These are phyloP conservation scores for thale cress (Arabidopsis thaliana) DNA, from an alignment of 345 rosid genomes.

Conservation along the genomic window TAIR10.1 NC_003074.8:17920001-17920500, in stretches of 20 bases:
- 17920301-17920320: background rate
- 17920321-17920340: background rate
- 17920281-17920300: background rate
- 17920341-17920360: background rate
- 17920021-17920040: constrained; percentile 84
- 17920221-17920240: too few relatives aligned
- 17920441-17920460: background rate
- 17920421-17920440: background rate
- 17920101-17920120: background rate
- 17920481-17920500: background rate
- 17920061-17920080: constrained; percentile 93
- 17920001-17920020: constrained; percentile 94
- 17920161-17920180: background rate
- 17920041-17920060: constrained; percentile 85
- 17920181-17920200: background rate
- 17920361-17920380: background rate
- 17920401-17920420: constrained; percentile 12
- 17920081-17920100: constrained; percentile 77
- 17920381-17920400: constrained; percentile 2
- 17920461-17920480: background rate
- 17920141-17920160: constrained; percentile 2
- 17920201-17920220: too few relatives aligned
- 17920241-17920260: background rate
- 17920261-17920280: background rate
- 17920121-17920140: constrained; percentile 4